phyloP scores from a whole-genome alignment of 495 filamentous ascomycete species.

The Barbatosphaeria neglecta region DNA sequence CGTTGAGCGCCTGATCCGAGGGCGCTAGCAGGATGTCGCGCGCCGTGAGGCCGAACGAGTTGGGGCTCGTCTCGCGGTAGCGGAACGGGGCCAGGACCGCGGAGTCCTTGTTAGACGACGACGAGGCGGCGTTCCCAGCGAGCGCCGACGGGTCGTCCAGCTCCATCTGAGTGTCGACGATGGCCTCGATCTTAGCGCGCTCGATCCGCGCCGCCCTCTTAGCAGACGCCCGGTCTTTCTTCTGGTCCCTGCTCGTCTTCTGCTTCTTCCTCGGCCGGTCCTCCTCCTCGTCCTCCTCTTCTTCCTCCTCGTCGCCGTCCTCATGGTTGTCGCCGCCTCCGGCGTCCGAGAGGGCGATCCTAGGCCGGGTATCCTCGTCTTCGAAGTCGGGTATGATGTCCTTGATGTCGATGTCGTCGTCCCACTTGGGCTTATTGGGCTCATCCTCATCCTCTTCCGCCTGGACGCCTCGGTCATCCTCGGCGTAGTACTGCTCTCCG shows the following conservation, averaged over 20 bases:
- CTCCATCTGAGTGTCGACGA: constrained; percentile 76
- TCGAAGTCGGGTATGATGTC: constrained; percentile 84
- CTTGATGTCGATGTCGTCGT: constrained; percentile 92
- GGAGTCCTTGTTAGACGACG: constrained; percentile 8
- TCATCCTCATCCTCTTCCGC: constrained; percentile 32
- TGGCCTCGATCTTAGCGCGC: constrained; percentile 67
- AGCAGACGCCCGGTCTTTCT: constrained; percentile 54
- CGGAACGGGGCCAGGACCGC: constrained; percentile 45
- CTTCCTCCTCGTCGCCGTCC: constrained; percentile 15
- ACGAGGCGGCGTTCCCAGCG: constrained; percentile 12
- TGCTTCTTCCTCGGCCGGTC: constrained; percentile 37
- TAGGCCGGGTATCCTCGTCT: constrained; percentile 40
- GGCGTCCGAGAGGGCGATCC: constrained; percentile 42
- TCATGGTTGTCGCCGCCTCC: constrained; percentile 36
- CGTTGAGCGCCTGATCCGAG: constrained; percentile 73
- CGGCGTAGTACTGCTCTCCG: constrained; percentile 78
- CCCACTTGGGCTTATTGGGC: constrained; percentile 86
- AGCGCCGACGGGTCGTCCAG: constrained; percentile 51
- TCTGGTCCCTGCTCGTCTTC: constrained; percentile 52
- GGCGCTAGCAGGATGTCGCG: constrained; percentile 83
- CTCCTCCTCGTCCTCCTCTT: constrained; percentile 25
- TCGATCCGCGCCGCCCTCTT: constrained; percentile 68
- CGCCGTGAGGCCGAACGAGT: constrained; percentile 76
- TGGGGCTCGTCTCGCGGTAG: constrained; percentile 88
- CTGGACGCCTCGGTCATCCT: constrained; percentile 33